Evolutionary conservation across 108 stramenopile species (phyloP).

Genomic region (Seminavis robusta): DNA sequence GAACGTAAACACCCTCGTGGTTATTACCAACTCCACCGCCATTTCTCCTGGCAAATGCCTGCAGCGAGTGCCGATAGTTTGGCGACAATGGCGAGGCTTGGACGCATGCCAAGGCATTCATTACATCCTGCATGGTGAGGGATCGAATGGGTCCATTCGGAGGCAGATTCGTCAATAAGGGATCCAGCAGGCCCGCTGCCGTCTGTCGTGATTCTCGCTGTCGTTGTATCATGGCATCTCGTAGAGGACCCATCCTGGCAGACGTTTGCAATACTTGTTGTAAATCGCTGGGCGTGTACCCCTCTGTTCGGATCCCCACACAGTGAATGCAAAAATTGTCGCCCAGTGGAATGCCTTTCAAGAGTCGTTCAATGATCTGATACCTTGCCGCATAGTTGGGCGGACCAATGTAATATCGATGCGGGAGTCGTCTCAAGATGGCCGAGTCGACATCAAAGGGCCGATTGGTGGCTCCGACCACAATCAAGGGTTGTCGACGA

Average conservation of each 20-base stretch:
- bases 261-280: slow-evolving; percentile 65
- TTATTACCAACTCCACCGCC: no score
- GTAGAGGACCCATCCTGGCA: slow-evolving; percentile 50
- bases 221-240: slow-evolving; percentile 33
- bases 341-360: slow-evolving; percentile 24
- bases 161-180: no score
- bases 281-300: slow-evolving; percentile 70
- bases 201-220: slow-evolving; percentile 23
- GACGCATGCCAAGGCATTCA: slow-evolving; percentile 30
- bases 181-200: no score
- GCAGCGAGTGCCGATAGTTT: slow-evolving; percentile 32
- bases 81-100: slow-evolving; percentile 45
- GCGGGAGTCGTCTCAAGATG: slow-evolving; percentile 82
- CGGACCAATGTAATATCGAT: slow-evolving; percentile 78
- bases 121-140: slow-evolving; percentile 50
- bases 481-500: slow-evolving; percentile 27
- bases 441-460: slow-evolving; percentile 95
- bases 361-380: slow-evolving; percentile 53
- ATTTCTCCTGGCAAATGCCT: no score
- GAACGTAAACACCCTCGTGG: no score
- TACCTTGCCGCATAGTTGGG: slow-evolving; percentile 71
- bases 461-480: slow-evolving; percentile 91
- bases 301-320: slow-evolving; percentile 43
- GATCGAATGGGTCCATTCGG: no score
- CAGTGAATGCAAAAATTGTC: slow-evolving; percentile 23